phyloP scores from a whole-genome alignment of 2,329 filamentous ascomycete genomes.

The Calonectria pteridis region DNA sequence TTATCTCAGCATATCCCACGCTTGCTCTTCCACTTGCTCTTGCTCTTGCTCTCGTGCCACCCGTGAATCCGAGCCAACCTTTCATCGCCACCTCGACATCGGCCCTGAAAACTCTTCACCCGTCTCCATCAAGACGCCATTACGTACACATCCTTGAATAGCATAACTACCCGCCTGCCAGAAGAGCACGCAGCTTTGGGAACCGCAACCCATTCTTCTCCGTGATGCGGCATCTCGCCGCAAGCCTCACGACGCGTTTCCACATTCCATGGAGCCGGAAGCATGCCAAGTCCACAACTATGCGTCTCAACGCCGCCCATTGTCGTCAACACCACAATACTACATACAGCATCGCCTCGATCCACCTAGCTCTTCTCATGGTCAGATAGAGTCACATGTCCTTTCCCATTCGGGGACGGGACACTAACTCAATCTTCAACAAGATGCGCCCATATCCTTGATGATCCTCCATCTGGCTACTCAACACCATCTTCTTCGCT shows the following conservation, averaged over 20 bases:
- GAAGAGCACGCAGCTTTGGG: slow-evolving; percentile 5
- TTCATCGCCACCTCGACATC: not conserved
- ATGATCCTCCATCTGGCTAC: not conserved
- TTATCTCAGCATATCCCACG: not conserved
- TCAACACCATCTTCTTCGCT: not conserved
- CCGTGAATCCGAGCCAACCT: not conserved
- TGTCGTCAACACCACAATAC: not conserved
- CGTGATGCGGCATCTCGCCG: not conserved
- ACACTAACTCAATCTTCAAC: slow-evolving; percentile 14
- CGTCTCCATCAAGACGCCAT: not conserved
- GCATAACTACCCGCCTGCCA: not conserved
- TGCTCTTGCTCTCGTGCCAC: not conserved
- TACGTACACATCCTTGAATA: not conserved
- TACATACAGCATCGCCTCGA: not conserved
- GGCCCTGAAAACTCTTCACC: not conserved
- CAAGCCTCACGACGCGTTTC: not conserved
- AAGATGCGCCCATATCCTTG: not conserved
- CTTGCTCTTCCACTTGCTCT: not conserved
- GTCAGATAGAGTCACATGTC: slow-evolving; percentile 12
- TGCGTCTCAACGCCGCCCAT: not conserved
- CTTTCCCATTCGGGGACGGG: not conserved
- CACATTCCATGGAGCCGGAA: not conserved
- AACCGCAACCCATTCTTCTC: not conserved
- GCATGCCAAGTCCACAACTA: not conserved
- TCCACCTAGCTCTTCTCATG: not conserved